These are phyloP conservation scores for Pseudopyricularia cyperi DNA, from an alignment of 2,329 filamentous ascomycete species.

Conservation along the genomic window DNA sequence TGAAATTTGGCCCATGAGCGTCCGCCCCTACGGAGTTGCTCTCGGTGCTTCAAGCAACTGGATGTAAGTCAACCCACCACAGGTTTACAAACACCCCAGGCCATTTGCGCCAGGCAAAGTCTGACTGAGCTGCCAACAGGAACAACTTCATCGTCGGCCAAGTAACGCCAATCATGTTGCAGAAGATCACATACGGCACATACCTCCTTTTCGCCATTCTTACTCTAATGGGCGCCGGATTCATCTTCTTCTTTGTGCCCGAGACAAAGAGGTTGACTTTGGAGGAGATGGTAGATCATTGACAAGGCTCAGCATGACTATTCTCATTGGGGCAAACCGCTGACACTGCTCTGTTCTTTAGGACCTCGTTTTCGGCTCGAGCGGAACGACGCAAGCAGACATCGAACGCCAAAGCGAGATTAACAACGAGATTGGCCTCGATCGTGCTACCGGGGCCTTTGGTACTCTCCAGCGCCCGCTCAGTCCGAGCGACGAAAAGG, in stretches of 20 bases:
- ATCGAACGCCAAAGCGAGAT: conserved; percentile 62
- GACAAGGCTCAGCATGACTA: background rate
- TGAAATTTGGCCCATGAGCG: conserved; percentile 62
- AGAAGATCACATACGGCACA: conserved; percentile 52
- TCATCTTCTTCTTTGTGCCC: conserved; percentile 51
- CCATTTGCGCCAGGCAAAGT: background rate
- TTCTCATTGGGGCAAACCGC: background rate
- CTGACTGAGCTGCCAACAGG: conserved; percentile 11
- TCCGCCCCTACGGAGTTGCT: conserved; percentile 57
- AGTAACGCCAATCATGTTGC: conserved; percentile 56
- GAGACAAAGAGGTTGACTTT: conserved; percentile 52
- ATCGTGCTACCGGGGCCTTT: background rate
- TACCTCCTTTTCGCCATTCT: conserved; percentile 59
- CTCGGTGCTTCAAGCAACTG: conserved; percentile 54
- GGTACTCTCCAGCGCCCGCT: background rate
- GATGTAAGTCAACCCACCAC: conserved; percentile 30
- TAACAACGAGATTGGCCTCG: conserved; percentile 53
- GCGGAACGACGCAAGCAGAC: conserved; percentile 54
- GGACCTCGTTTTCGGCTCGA: conserved; percentile 55
- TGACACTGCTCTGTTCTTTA: conserved; percentile 9
- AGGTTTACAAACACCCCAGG: background rate
- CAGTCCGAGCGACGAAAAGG: background rate
- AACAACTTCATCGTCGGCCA: conserved; percentile 54
- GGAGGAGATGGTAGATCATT: conserved; percentile 43
- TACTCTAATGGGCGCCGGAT: conserved; percentile 46